phyloP scores from a whole-genome alignment of 1,139 yeast species.

The Geotrichum cucujoidarum region DNA sequence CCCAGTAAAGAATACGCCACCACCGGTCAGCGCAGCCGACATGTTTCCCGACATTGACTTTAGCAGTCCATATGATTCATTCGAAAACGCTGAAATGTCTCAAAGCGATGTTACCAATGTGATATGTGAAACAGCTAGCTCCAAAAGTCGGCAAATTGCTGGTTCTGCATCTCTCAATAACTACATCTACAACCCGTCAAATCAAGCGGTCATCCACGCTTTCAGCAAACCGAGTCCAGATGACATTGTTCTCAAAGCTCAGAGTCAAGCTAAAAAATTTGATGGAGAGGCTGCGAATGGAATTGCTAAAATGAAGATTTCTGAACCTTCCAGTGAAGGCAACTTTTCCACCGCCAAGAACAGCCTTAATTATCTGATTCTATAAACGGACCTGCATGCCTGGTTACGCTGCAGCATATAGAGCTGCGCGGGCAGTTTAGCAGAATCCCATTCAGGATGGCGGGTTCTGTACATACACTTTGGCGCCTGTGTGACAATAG shows the following conservation, averaged over 20 bases:
- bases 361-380: conserved; percentile 2
- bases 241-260: conserved; percentile 62
- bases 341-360: conserved; percentile 5
- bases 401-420: no score
- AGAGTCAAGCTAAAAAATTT: conserved; percentile 32
- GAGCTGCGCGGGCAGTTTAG: no score
- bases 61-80: conserved; percentile 1
- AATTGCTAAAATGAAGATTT: conserved; percentile 7
- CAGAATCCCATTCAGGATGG: no score
- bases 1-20: conserved; percentile 1
- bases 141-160: background rate
- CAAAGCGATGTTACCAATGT: background rate
- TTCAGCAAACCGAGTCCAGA: conserved; percentile 80
- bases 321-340: background rate
- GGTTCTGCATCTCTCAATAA: background rate
- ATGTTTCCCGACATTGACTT: conserved; percentile 16
- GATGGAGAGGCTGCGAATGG: conserved; percentile 8
- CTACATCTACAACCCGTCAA: conserved; percentile 9
- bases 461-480: no score
- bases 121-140: background rate
- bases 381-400: no score
- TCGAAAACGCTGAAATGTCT: background rate
- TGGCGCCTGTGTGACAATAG: no score
- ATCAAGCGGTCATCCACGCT: conserved; percentile 33
- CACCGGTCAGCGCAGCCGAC: conserved; percentile 8